phyloP scores from a whole-genome alignment of 495 filamentous ascomycete species.

The Xylaria scruposa region DNA sequence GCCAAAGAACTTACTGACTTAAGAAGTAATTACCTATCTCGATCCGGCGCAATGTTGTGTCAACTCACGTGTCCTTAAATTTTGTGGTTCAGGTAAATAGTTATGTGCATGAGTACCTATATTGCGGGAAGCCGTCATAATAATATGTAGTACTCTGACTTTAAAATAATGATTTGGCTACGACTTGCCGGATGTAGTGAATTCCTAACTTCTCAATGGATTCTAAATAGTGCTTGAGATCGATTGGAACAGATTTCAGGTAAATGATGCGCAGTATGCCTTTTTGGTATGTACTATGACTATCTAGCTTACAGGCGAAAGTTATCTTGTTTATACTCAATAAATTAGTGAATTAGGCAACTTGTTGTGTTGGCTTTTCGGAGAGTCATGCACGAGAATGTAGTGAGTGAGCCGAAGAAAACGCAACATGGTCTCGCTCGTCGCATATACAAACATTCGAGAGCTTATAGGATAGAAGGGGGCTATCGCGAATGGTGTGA shows the following conservation, averaged over 20 bases:
- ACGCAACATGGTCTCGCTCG: background rate
- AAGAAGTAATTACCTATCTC: background rate
- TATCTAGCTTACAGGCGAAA: background rate
- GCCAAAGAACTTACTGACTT: constrained; percentile 2
- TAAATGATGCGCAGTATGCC: background rate
- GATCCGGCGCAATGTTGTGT: background rate
- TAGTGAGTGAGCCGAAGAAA: background rate
- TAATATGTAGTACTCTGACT: background rate
- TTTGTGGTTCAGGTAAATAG: background rate
- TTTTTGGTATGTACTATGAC: too few species aligned
- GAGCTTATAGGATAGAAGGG: background rate
- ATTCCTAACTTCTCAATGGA: background rate
- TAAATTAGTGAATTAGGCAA: too few species aligned
- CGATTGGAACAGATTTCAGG: background rate
- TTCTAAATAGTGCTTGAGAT: background rate
- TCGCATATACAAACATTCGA: too few species aligned
- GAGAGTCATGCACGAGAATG: background rate
- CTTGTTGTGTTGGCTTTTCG: background rate
- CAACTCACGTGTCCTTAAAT: background rate
- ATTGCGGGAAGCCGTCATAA: background rate
- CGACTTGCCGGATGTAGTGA: background rate
- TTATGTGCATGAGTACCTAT: background rate
- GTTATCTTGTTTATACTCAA: background rate
- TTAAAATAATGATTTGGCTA: background rate
- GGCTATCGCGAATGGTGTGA: background rate